These are phyloP conservation scores for Yarrowia sp. DNA, from an alignment of 805 yeast genomes.

Conservation along the genomic window DNA sequence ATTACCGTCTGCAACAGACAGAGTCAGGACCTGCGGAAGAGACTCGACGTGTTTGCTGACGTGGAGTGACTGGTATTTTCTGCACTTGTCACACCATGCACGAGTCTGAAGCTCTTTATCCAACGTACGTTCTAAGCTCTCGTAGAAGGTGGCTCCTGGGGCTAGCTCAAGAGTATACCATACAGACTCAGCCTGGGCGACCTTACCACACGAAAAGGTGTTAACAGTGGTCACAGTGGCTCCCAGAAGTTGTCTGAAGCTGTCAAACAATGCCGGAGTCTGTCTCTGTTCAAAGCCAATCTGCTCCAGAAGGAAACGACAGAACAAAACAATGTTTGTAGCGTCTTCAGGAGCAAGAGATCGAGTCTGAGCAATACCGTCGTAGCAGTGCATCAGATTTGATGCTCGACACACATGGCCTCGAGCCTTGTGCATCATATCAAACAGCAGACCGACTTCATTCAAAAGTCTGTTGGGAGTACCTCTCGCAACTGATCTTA, in stretches of 20 bases:
- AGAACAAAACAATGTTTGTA: conserved; percentile 51
- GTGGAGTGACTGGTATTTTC: conserved; percentile 61
- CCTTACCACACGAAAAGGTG: conserved; percentile 45
- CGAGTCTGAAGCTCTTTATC: conserved; percentile 53
- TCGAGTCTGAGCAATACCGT: conserved; percentile 29
- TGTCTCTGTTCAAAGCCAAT: conserved; percentile 54
- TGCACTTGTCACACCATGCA: conserved; percentile 62
- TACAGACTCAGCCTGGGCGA: conserved; percentile 41
- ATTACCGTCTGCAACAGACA: conserved; percentile 8
- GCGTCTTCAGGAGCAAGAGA: conserved; percentile 28
- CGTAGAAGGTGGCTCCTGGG: conserved; percentile 41
- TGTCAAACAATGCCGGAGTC: conserved; percentile 16
- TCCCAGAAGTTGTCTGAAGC: conserved; percentile 40
- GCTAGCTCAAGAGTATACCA: conserved; percentile 45
- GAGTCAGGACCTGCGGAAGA: conserved; percentile 64
- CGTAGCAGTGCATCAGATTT: conserved; percentile 55
- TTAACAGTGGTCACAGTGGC: conserved; percentile 41
- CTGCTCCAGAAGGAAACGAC: conserved; percentile 62
- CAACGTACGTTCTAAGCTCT: conserved; percentile 43
- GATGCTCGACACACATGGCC: conserved; percentile 82
- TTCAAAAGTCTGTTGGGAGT: conserved; percentile 58
- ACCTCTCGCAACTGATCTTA: conserved; percentile 61
- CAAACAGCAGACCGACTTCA: conserved; percentile 87
- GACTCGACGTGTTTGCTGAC: conserved; percentile 59
- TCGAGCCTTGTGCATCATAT: conserved; percentile 84